phyloP scores from a whole-genome alignment of 1,284 basidiomycete genomes.

The Anthracocystis panici-leucophaei region DNA sequence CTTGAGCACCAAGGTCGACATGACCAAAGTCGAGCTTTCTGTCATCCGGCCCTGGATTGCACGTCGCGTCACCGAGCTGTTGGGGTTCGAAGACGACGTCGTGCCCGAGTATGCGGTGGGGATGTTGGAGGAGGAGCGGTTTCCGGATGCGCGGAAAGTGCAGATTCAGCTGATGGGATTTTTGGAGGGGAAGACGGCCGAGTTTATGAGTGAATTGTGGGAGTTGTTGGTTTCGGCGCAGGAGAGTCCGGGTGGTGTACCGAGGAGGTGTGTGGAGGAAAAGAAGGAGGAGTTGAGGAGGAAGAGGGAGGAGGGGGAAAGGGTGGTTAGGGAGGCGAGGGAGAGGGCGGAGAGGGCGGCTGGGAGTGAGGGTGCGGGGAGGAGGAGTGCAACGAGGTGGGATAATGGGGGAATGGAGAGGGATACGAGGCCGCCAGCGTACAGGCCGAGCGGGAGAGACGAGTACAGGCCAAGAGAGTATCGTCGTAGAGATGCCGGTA shows the following conservation, averaged over 20 bases:
- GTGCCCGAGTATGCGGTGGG: slow-evolving; percentile 96
- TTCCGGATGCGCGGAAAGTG: slow-evolving; percentile 92
- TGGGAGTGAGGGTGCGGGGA: slow-evolving; percentile 70
- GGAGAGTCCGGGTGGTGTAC: slow-evolving; percentile 86
- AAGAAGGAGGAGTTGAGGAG: slow-evolving; percentile 93
- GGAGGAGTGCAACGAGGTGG: slow-evolving; percentile 58
- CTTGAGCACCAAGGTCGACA: slow-evolving; percentile 79
- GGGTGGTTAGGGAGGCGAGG: slow-evolving; percentile 76
- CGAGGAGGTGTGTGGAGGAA: slow-evolving; percentile 90
- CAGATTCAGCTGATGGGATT: slow-evolving; percentile 94
- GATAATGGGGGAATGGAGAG: slow-evolving; percentile 20
- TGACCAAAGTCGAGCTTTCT: slow-evolving; percentile 89
- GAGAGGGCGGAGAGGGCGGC: slow-evolving; percentile 54
- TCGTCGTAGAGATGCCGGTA: not conserved
- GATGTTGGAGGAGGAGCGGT: slow-evolving; percentile 87
- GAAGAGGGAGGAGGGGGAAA: slow-evolving; percentile 77
- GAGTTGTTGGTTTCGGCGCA: slow-evolving; percentile 89
- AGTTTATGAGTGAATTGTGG: slow-evolving; percentile 92
- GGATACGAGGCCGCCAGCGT: slow-evolving; percentile 22
- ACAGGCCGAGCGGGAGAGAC: not conserved
- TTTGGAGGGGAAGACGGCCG: slow-evolving; percentile 78
- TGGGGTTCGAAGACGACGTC: slow-evolving; percentile 95
- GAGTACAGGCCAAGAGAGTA: slow-evolving; percentile 13
- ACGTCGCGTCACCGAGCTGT: slow-evolving; percentile 86
- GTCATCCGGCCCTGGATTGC: slow-evolving; percentile 87